phyloP scores from a whole-genome alignment of 2,329 filamentous ascomycete species.

The Paracoccidioides lutzii region DNA sequence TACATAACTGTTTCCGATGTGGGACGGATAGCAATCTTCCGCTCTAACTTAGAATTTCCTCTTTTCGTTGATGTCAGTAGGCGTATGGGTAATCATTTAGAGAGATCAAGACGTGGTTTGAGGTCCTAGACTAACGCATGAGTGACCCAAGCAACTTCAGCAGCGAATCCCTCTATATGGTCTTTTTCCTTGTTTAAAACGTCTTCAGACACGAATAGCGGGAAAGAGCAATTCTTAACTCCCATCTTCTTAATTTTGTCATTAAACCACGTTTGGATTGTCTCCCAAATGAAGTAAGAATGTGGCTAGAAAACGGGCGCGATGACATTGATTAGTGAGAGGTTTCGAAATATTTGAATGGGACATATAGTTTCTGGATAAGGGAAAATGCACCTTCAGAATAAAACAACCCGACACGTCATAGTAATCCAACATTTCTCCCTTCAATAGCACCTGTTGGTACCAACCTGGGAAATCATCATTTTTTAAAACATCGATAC shows the following conservation, averaged over 20 bases:
- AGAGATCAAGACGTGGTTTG: not conserved
- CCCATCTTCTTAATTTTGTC: slow-evolving; percentile 73
- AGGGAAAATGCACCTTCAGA: slow-evolving; percentile 46
- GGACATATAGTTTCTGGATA: not conserved
- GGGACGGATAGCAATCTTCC: slow-evolving; percentile 55
- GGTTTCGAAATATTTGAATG: not conserved
- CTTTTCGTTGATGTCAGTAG: slow-evolving; percentile 34
- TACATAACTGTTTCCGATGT: slow-evolving; percentile 79
- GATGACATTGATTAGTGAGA: slow-evolving; percentile 1
- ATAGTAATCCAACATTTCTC: slow-evolving; percentile 96
- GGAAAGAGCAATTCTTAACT: slow-evolving; percentile 92
- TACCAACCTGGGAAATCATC: slow-evolving; percentile 93
- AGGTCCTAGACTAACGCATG: slow-evolving; percentile 28
- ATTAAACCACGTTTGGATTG: slow-evolving; percentile 47
- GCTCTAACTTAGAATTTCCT: slow-evolving; percentile 85
- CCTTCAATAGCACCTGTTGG: slow-evolving; percentile 92
- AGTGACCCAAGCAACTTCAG: slow-evolving; percentile 44
- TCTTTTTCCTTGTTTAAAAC: slow-evolving; percentile 81
- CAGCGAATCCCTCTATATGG: slow-evolving; percentile 96
- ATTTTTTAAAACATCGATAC: slow-evolving; percentile 73
- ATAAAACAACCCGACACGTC: slow-evolving; percentile 97
- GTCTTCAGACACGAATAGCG: slow-evolving; percentile 86
- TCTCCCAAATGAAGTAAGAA: slow-evolving; percentile 56
- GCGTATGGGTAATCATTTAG: slow-evolving; percentile 4
- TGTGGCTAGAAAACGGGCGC: slow-evolving; percentile 35